phyloP scores from a whole-genome alignment of 2,329 filamentous ascomycete species.

The Domatiomyces catenatus region DNA sequence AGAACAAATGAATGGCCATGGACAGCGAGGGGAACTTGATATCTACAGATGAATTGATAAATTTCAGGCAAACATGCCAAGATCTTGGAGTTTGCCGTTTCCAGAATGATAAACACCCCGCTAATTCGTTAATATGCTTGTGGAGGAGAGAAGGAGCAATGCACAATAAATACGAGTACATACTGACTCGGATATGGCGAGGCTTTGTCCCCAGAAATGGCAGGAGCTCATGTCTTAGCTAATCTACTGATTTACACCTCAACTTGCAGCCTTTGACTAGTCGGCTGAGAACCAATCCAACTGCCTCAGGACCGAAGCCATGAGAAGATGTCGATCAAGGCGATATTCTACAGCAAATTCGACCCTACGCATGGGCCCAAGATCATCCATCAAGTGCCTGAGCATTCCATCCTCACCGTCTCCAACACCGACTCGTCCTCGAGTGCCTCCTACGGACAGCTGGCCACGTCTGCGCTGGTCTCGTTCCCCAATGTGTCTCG shows the following conservation, averaged over 20 bases:
- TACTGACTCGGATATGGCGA: not conserved
- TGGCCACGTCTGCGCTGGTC: constrained; percentile 48
- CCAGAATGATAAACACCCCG: no score
- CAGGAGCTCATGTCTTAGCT: not conserved
- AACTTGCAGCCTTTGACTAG: no score
- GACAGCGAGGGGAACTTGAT: not conserved
- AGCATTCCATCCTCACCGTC: constrained; percentile 39
- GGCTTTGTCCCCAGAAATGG: not conserved
- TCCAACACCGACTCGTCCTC: constrained; percentile 17
- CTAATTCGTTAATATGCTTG: no score
- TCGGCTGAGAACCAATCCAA: no score
- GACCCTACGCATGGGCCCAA: constrained; percentile 46
- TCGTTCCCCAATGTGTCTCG: constrained; percentile 76
- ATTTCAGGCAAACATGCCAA: not conserved
- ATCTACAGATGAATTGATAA: not conserved
- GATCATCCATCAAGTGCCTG: constrained; percentile 49
- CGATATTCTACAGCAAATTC: constrained; percentile 53
- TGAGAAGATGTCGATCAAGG: constrained; percentile 38
- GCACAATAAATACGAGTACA: no score
- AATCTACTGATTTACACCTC: not conserved
- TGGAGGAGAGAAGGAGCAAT: no score
- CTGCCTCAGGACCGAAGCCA: no score
- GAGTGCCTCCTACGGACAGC: not conserved
- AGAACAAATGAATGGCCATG: not conserved
- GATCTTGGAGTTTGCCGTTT: no score